Base-by-base conservation (phyloP, 2,329 filamentous ascomycete genomes). In the Neofusicoccum umdonicola region DNA sequence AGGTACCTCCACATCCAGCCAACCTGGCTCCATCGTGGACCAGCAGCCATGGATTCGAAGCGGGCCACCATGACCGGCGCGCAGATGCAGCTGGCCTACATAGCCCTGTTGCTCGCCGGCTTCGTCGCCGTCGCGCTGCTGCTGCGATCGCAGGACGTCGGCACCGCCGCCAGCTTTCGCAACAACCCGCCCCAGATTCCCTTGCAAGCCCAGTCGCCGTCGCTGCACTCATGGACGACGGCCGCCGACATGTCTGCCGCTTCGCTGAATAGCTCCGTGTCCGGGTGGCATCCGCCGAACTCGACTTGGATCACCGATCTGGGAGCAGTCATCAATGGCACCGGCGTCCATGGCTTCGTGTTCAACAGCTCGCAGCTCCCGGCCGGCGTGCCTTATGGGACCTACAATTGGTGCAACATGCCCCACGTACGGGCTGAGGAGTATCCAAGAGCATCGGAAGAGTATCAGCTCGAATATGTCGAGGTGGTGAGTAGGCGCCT, bases 361-460 rank as follows among this genome's bases (percentile, higher is more conserved):
- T 95, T 88, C 78, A 87, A 92, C 71, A 83, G 84, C 39, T 91
- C 89, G 1, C 69, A 78, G 1, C 84, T 85, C 0, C 85, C 90
- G 0, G 78, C 82, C 62, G 72, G 73, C 6, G 72, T 76, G 0
- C 69, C 80, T 42, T 89, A 90, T 76, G 86, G 87, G 5, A 82
- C 79, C 1, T 93, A 93, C 77, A 92, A 94, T 75, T 94, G 83
- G 83, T 95, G 91, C 77, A 93, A 95, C 72, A 95, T 95, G 90
- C 91, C 92, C 0, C 92, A 94, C 77, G 89, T 91, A n/a, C 84
- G 90, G 37, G 78, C 75, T 22, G 76, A 77, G 13, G 89, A 91
- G 71, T 95, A 95, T 72, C 75, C 82, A 13, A 82, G 77, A 66
- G 79, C 84, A 0, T 70, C 79, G 1, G 68, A 76, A 0, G 84